Evolutionary conservation across 2,329 filamentous ascomycete species (phyloP), one percentile per base, ranked within the genome.

Genomic region (Colletotrichum sp.): DNA sequence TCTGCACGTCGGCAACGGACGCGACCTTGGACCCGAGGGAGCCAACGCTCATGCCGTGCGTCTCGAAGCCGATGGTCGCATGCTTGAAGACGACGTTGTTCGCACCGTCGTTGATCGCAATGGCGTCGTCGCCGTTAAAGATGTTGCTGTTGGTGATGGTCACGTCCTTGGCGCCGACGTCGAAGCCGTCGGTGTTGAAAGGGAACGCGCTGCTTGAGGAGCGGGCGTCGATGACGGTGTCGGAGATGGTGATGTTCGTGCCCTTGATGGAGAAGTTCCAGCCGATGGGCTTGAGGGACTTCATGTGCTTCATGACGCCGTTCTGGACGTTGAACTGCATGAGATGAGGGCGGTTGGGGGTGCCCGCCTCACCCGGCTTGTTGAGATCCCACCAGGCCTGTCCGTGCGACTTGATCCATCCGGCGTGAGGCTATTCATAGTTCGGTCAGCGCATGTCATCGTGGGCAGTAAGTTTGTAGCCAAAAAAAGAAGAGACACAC

Each of bases 301-400:
- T 87, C 80, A 85, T 85, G 71, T 86, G 79, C 27, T 82, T 80
- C 52, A 88, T 81, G 19, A 81, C 80, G 7, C 83, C 83, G 70
- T 85, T 79, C 3, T 80, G 83, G 13, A 83, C 82, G 57, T 82
- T 83, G 79, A 86, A 85, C 32, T 80, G 81, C 79, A 87, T 82
- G 12, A 88, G 79, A 76, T 87, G 85, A 12, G 87, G 87, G 8
- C 86, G 82, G 39, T 82, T 82, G 16, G 80, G 78, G 15, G 84
- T 81, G 12, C 86, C 86, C 27, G 85, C 85, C 52, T 81, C 82
- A 39, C 85, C 84, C 8, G 80, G 77, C 3, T 83, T 82, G 76
- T 87, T 88, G 8, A 83, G 81, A 69, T 87, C 85, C 86, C 86
- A 88, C 87, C 87, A 88, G 2, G 81, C 81, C 78, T 88, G 86